Evolutionary conservation across 2,329 filamentous ascomycete species (phyloP), one percentile per base, ranked within the genome.

Genomic region (Cladorrhinum sp.): DNA sequence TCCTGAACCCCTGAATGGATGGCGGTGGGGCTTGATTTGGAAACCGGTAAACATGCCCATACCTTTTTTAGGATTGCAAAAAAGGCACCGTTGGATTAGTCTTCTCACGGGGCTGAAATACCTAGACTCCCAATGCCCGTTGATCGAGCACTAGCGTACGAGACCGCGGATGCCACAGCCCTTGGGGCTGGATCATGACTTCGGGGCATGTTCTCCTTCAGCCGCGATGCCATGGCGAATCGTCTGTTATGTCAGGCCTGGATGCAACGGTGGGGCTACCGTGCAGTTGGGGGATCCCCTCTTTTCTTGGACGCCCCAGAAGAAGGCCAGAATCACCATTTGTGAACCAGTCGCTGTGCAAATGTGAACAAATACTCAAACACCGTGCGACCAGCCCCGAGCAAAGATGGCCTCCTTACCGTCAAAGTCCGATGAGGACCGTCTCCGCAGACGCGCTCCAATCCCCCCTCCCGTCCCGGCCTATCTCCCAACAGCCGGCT

Each of bases 401-500:
- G 20, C 10, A 18, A n/a, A n/a, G n/a, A 45, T 45, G 41, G 16
- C 41, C 16, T 18, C 41, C 16, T 45, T 12, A 45, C 16, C 16
- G 2, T 2, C 16, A 12, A 45, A 22, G 16, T 12, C 41, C 7
- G 41, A 22, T 20, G n/a, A 18, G 22, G 53, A 49, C 12, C 76
- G 78, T 23, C 76, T 78, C 48, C 70, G 71, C 62, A 75, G 75
- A 65, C 74, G 78, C 38, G 75, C 76, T 61, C 75, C 76, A 10
- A 74, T 81, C 58, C 78, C 79, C 32, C 77, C 75, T 65, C 79
- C 80, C 10, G 76, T 77, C 32, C 81, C 81, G 41, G 81, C 81
- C 8, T 68, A 68, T 13, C 64, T 67, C 6, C 58, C 65, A 0
- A 67, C 64, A 2, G 49, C 51, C 1, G 57, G 50, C 16, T 68